Base-by-base conservation (phyloP, 2,329 filamentous ascomycete species). In the Ceratocystiopsis minuta region DNA sequence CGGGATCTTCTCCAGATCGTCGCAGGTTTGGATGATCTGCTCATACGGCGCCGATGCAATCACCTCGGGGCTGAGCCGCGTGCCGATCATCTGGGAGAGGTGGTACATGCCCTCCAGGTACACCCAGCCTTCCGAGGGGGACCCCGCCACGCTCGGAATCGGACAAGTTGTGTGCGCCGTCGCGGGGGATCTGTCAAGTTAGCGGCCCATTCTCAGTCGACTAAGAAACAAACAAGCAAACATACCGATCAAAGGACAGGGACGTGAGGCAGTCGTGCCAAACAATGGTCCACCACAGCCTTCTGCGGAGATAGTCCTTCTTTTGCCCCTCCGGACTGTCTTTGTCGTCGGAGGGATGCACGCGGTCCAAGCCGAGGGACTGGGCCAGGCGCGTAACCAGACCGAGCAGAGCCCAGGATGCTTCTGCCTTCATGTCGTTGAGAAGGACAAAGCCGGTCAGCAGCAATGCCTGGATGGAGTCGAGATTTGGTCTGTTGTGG, bases 351-450 rank as follows among this genome's bases (percentile, higher is more conserved):
- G 60, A 55, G 1, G 58, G 54, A 12, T 59, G 61, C 17, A 62
- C 54, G 9, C 69, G 62, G 51, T 79, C 75, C 12, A 79, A 59
- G 5, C 75, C 75, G 2, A 79, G 60, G 0, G 74, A 77, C 52
- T 78, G 73, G 0, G 75, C 75, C n/a, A 79, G 62, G 20, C 75
- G 66, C 46, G 73, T 77, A 0, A 74, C 77, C 37, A 78, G 64
- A 1, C 74, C 75, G 40, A 76, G 65, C 41, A 79, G 54, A 0
- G 74, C 74, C 75, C 75, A 79, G 0, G 75, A 78, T 0, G 72
- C 75, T 51, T 79, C 75, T 1, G 75, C 74, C 51, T 78, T 78
- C 75, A 79, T 79, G 45, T 79, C 75, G 49, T 79, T 79, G 20
- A 78, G 59, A 2, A 79, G 60, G 3, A 76, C 73, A 47, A 78